phyloP scores from a whole-genome alignment of 2,329 filamentous ascomycete genomes.

The Colletotrichum falcatum region DNA sequence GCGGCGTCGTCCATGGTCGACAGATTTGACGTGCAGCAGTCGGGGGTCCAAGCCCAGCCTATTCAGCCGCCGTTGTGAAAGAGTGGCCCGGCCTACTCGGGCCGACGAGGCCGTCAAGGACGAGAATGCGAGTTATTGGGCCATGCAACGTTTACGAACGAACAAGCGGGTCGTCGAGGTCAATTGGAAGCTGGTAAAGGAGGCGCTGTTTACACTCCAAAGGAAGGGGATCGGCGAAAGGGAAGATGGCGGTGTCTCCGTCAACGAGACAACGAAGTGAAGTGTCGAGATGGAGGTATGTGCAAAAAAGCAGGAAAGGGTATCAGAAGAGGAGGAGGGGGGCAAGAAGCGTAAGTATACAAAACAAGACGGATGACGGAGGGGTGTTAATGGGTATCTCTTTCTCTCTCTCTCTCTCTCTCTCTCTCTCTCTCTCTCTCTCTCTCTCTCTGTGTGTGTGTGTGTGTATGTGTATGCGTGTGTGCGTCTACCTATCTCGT shows the following conservation, averaged over 20 bases:
- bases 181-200: conserved; percentile 13
- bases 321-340: conserved; percentile 24
- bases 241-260: conserved; percentile 18
- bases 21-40: conserved; percentile 28
- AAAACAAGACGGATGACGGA: conserved; percentile 29
- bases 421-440: too few relatives aligned
- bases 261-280: conserved; percentile 29
- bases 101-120: conserved; percentile 40
- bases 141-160: conserved; percentile 31
- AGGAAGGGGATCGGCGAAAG: background rate
- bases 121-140: conserved; percentile 38
- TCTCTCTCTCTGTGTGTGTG: background rate
- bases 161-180: conserved; percentile 21
- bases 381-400: conserved; percentile 29
- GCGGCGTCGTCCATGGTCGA: conserved; percentile 37
- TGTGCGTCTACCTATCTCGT: too few relatives aligned
- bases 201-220: conserved; percentile 2
- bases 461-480: too few relatives aligned
- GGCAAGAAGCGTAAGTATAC: conserved; percentile 7
- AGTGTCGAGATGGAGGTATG: background rate
- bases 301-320: background rate
- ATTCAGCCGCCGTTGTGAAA: conserved; percentile 27
- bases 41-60: conserved; percentile 26
- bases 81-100: conserved; percentile 28
- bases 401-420: too few relatives aligned